Conservation (phyloP, 177 flowering plant genomes). For the Telopea speciosissima region DNA sequence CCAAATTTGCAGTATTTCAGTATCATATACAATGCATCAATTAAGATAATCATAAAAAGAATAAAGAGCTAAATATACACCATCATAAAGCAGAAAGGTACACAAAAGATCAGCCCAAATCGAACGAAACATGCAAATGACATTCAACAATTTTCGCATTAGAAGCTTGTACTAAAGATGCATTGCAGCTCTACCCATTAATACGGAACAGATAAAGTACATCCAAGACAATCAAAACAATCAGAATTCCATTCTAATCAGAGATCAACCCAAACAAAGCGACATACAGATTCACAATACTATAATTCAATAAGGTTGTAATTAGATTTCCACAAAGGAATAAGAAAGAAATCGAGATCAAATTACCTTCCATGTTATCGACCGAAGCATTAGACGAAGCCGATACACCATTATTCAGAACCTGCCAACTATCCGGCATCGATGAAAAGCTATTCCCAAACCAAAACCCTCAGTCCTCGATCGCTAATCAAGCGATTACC, state of each 20-base stretch:
- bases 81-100: neutral
- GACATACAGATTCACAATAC: neutral
- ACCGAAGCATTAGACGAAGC: constrained; percentile 26
- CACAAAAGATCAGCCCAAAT: constrained; percentile 1
- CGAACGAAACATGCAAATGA: neutral
- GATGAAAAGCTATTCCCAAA: constrained; percentile 6
- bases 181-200: neutral
- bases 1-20: neutral
- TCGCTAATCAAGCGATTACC: neutral
- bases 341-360: neutral
- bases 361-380: constrained; percentile 38
- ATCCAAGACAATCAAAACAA: neutral
- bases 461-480: constrained; percentile 8
- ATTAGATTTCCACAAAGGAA: constrained; percentile 9
- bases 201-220: neutral
- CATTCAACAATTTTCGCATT: neutral
- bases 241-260: neutral
- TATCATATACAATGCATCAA: constrained; percentile 8
- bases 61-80: neutral
- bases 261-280: neutral
- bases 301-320: neutral
- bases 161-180: neutral
- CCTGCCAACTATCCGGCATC: constrained; percentile 33
- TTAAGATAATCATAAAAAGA: neutral
- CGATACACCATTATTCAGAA: constrained; percentile 31